phyloP scores from a whole-genome alignment of 345 rosid species.

The Citrus sinensis region DVS_A1.0 CM039169.1:1218501-1219000 shows the following conservation, averaged over 20 bases:
- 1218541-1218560: constrained; percentile 70
- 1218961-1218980: constrained; percentile 89
- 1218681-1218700: constrained; percentile 64
- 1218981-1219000: constrained; percentile 53
- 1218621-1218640: constrained; percentile 89
- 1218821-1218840: constrained; percentile 94
- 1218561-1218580: constrained; percentile 78
- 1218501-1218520: constrained; percentile 87
- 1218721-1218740: constrained; percentile 85
- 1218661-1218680: constrained; percentile 89
- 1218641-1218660: constrained; percentile 70
- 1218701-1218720: constrained; percentile 79
- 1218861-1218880: constrained; percentile 70
- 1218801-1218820: constrained; percentile 86
- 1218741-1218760: constrained; percentile 63
- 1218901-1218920: constrained; percentile 74
- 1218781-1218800: constrained; percentile 77
- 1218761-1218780: constrained; percentile 83
- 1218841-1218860: constrained; percentile 78
- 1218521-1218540: constrained; percentile 88
- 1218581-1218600: constrained; percentile 64
- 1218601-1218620: constrained; percentile 95
- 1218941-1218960: constrained; percentile 82
- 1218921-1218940: constrained; percentile 54
- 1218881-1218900: constrained; percentile 61